Conservation (phyloP, 352 stramenopile genomes). For the Globisporangium nunn region DNA sequence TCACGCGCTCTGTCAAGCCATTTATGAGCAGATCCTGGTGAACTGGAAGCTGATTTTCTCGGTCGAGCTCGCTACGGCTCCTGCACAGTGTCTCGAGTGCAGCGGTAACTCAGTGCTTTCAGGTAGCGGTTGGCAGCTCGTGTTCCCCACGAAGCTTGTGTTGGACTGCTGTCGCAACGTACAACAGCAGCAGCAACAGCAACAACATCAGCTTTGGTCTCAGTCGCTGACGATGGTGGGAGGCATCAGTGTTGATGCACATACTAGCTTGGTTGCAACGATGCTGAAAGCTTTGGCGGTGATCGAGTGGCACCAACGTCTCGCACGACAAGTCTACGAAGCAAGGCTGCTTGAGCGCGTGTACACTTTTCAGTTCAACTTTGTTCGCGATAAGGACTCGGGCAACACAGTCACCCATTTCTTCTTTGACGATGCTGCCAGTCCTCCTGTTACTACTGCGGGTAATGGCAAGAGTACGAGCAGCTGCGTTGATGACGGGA, state of each 20-base stretch:
- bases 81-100: conserved; percentile 24
- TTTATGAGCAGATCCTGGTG: conserved; percentile 39
- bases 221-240: no score
- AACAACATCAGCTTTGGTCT: background rate
- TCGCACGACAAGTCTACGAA: conserved; percentile 35
- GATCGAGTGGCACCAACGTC: conserved; percentile 27
- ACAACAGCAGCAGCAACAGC: background rate
- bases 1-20: conserved; percentile 27
- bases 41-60: conserved; percentile 36
- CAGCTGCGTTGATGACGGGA: conserved; percentile 1
- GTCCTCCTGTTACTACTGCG: background rate
- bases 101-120: conserved; percentile 19
- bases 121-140: conserved; percentile 28
- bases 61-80: conserved; percentile 20
- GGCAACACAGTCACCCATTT: conserved; percentile 17
- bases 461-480: no score
- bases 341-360: conserved; percentile 31
- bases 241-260: background rate
- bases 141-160: conserved; percentile 21
- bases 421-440: conserved; percentile 17
- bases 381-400: conserved; percentile 20
- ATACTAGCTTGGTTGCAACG: conserved; percentile 4
- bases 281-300: conserved; percentile 19
- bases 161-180: conserved; percentile 21
- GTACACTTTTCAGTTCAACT: conserved; percentile 33